Percentiles rank a stretch among this genome's conserved stretches.
These are phyloP conservation scores for Globisporangium cederbergense DNA, from an alignment of 352 stramenopile species.

Conservation along the genomic window DNA sequence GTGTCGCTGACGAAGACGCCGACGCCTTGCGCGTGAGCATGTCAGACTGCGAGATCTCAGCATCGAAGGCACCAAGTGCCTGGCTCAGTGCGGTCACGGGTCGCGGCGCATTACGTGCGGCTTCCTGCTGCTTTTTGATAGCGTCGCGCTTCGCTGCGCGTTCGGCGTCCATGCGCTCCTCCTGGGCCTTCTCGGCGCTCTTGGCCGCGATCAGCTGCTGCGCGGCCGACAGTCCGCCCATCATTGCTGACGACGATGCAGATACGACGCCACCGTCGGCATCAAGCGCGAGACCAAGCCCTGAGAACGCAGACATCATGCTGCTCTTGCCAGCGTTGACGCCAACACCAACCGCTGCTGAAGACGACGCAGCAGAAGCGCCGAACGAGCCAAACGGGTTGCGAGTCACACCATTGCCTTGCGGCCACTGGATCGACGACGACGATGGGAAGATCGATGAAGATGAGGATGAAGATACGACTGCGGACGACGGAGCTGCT, in stretches of 20 bases:
- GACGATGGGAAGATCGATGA: constrained; percentile 1
- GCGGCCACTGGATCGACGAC: constrained; percentile 18
- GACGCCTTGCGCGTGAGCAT: constrained; percentile 22
- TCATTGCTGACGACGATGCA: neutral
- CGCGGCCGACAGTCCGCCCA: constrained; percentile 27
- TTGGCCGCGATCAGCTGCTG: constrained; percentile 57
- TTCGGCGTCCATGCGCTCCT: constrained; percentile 21
- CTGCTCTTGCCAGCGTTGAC: constrained; percentile 16
- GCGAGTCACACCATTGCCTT: constrained; percentile 9
- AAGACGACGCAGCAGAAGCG: neutral
- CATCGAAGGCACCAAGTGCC: constrained; percentile 56
- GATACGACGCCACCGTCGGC: constrained; percentile 22
- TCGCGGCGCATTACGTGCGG: constrained; percentile 19
- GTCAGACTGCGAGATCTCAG: constrained; percentile 41
- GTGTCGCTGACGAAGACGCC: constrained; percentile 19
- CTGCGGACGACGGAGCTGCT: neutral
- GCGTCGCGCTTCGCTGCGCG: constrained; percentile 17
- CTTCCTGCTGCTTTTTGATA: constrained; percentile 33
- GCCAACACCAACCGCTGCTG: neutral
- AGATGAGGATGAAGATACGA: neutral
- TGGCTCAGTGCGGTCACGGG: constrained; percentile 51
- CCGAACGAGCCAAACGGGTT: constrained; percentile 24
- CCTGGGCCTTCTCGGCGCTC: constrained; percentile 32
- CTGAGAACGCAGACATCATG: constrained; percentile 61
- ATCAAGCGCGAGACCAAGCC: constrained; percentile 47